Evolutionary conservation across 352 stramenopile genomes (phyloP), one percentile per base, ranked within the genome.

Genomic region (Globisporangium alternatum): DNA sequence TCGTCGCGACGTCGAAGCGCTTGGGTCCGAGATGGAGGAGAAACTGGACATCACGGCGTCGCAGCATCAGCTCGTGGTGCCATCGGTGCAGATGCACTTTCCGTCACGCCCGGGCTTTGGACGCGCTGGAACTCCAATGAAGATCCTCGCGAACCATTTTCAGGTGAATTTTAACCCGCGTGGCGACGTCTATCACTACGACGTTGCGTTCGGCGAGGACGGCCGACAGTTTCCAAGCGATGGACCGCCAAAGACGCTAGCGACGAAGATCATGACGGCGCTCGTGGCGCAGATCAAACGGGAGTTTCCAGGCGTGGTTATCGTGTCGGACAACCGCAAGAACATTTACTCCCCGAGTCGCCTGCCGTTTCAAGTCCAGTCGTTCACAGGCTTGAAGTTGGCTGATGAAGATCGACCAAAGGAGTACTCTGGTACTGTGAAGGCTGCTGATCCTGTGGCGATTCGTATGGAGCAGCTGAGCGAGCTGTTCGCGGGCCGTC

Each of bases 121-220:
- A n/a, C 68, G 43, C 41, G n/a, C 47, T 1, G 84, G 84, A 1
- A 71, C 64, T 17, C 6, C 60, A 0, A 68, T 90, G 13, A 84
- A 67, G 55, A 19, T 91, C 0, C 63, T 76, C 44, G 84, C 80
- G 8, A 93, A 93, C 51, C 81, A 91, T 45, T 93, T 90, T 54
- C 70, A 69, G 19, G 81, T 93, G 13, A 76, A 71, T 33, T 71
- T 87, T 44, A 81, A 73, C 10, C 65, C 72, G 15, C 55, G 71
- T 0, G 80, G 73, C 3, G 82, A 91, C 49, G 62, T 89, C 5
- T 93, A 76, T 56, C 84, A 93, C 74, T 93, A 93, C 64, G 84
- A 93, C 59, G 81, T 88, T 2, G 56, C 76, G 51, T 83, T 93
- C 62, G 70, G 67, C 0, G 68, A 84, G 57, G 52, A 56, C 30